phyloP scores from a whole-genome alignment of 1,284 basidiomycete genomes.

The Stygiomarasmius scandens region DNA sequence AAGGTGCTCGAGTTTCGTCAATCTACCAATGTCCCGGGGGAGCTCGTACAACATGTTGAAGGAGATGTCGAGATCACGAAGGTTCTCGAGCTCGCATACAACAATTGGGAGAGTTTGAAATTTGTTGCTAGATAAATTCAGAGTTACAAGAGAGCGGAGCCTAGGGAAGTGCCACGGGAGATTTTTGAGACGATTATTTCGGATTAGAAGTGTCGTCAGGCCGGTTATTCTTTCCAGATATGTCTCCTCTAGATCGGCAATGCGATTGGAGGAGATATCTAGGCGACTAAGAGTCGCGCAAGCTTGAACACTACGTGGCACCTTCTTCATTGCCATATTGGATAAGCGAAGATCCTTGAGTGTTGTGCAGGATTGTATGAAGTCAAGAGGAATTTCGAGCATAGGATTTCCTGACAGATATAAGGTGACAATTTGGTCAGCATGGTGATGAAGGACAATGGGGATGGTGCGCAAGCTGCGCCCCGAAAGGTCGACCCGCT shows the following conservation, averaged over 20 bases:
- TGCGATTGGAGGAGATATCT: conserved; percentile 92
- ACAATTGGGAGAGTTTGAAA: conserved; percentile 79
- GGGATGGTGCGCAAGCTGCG: conserved; percentile 89
- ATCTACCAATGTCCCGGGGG: conserved; percentile 78
- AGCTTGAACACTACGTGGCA: conserved; percentile 86
- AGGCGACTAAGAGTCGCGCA: conserved; percentile 79
- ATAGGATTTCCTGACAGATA: conserved; percentile 95
- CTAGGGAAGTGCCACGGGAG: conserved; percentile 86
- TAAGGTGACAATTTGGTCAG: conserved; percentile 84
- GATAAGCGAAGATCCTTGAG: conserved; percentile 87
- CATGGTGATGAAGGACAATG: conserved; percentile 85
- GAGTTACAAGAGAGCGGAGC: conserved; percentile 72
- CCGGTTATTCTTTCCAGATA: conserved; percentile 78
- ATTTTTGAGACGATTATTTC: conserved; percentile 91
- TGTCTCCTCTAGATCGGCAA: conserved; percentile 87
- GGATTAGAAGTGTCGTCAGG: conserved; percentile 75
- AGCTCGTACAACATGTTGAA: conserved; percentile 90
- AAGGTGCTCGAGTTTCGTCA: conserved; percentile 73
- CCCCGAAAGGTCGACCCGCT: conserved; percentile 84
- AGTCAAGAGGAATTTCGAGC: conserved; percentile 95
- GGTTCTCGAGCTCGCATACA: conserved; percentile 72
- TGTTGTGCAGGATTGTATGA: conserved; percentile 86
- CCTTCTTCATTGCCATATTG: conserved; percentile 94
- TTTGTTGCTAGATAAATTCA: conserved; percentile 98
- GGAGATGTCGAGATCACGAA: conserved; percentile 90